Base-by-base conservation (phyloP, 2,329 filamentous ascomycete species). In the Parasarocladium wereldwijsianum region DNA sequence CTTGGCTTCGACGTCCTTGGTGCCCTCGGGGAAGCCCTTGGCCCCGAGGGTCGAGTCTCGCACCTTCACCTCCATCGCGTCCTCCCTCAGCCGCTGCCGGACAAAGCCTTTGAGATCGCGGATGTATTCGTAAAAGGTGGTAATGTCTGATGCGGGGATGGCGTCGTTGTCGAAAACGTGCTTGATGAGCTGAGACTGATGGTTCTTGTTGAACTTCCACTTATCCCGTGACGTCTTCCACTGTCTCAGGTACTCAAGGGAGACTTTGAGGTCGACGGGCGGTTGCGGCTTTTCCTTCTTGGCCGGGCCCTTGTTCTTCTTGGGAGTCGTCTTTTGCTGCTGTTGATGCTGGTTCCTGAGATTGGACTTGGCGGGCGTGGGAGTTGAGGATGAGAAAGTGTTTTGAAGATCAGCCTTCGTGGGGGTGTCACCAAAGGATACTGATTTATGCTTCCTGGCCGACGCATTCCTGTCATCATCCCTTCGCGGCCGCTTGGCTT, bases 131-230 rank as follows among this genome's bases (percentile, higher is more conserved):
- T 78, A 70, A 24, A 94, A 71, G 14, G 73, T 63, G 26, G 68
- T 56, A 34, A 82, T 74, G 53, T 87, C 70, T 35, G 66, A 58
- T 11, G 74, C 57, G 1, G 85, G 82, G 24, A 94, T 69, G 37
- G 70, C 67, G n/a, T 8, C 8, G 42, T 74, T 69, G 40, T 81
- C 74, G 48, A 92, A 82, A 26, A 80, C 57, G 58, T 92, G 75
- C 51, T 90, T 87, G 47, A 94, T 70, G 9, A 94, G 62, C 41
- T 82, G 72, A 32, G 76, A 82, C 53, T 94, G 86, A 47, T 84
- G 74, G 42, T 84, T 86, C 58, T 94, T 94, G 60, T 92, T 93
- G 62, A 94, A 96, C 53, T 93, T 94, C 87, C 87, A 96, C 41
- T 62, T 63, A 8, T 66, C 60, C 34, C 74, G 74, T 36, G 74